phyloP scores from a whole-genome alignment of 2,329 filamentous ascomycete species.

The Penicillium nordicum region DNA sequence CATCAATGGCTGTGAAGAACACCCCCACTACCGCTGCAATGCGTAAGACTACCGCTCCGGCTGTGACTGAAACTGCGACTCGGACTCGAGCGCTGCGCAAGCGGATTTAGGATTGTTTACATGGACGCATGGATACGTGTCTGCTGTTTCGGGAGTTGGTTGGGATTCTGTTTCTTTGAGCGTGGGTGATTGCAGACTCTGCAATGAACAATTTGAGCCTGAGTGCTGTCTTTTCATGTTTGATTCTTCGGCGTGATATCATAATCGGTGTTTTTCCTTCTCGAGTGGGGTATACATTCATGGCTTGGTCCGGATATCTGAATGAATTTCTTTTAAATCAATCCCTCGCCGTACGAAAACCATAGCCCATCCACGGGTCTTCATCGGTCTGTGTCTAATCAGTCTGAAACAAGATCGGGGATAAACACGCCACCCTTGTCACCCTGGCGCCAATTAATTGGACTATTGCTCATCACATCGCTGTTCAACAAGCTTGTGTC shows the following conservation, averaged over 20 bases:
- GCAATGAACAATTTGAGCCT: constrained; percentile 3
- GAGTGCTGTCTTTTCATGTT: neutral
- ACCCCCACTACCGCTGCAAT: constrained; percentile 28
- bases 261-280: neutral
- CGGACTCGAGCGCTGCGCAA: constrained; percentile 42
- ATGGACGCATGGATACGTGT: neutral
- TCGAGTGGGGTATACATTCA: neutral
- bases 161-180: constrained; percentile 1
- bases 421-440: neutral
- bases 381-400: neutral
- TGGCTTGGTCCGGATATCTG: neutral
- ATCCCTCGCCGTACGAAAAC: neutral
- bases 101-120: constrained; percentile 27
- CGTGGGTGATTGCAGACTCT: constrained; percentile 4
- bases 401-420: neutral
- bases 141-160: constrained; percentile 2
- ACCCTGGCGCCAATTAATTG: neutral
- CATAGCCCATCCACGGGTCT: neutral
- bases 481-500: neutral
- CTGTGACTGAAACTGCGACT: constrained; percentile 29
- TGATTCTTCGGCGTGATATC: neutral
- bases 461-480: neutral
- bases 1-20: constrained; percentile 37
- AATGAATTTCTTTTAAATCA: neutral
- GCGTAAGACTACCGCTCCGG: constrained; percentile 33